Percentiles rank a stretch among this genome's conserved stretches.
Conservation (phyloP, 768 basidiomycete species). For the Boletus vinaceobasis region DNA sequence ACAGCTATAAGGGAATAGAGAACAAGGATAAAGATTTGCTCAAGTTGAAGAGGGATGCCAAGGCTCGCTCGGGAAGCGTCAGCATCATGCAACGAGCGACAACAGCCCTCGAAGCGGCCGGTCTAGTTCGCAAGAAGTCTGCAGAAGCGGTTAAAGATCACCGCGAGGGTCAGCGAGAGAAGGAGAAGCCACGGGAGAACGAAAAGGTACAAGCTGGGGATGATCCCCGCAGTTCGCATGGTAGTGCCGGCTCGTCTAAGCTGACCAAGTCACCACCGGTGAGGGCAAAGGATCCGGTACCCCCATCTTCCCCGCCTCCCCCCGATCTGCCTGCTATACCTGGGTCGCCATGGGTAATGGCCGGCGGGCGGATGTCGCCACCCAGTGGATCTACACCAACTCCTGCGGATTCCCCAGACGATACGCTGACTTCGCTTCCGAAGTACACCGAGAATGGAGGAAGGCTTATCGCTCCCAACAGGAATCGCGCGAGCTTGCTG, state of each 20-base stretch:
- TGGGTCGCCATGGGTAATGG: constrained; percentile 74
- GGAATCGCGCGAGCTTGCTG: constrained; percentile 77
- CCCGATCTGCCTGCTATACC: constrained; percentile 35
- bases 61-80: constrained; percentile 81
- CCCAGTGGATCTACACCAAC: constrained; percentile 38
- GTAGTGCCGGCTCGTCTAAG: constrained; percentile 55
- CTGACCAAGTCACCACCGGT: constrained; percentile 69
- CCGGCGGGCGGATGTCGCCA: constrained; percentile 43
- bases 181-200: constrained; percentile 42
- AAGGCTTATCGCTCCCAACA: constrained; percentile 37
- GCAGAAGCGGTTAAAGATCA: constrained; percentile 69
- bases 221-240: constrained; percentile 64
- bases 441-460: constrained; percentile 33
- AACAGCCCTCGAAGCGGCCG: constrained; percentile 83
- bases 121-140: constrained; percentile 80
- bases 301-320: constrained; percentile 50
- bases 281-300: constrained; percentile 45
- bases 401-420: constrained; percentile 52
- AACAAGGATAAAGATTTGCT: constrained; percentile 43
- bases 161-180: constrained; percentile 43
- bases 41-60: constrained; percentile 53
- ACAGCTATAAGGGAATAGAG: constrained; percentile 52
- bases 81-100: constrained; percentile 96
- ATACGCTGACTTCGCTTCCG: constrained; percentile 49
- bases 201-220: constrained; percentile 44